Conservation (phyloP, 768 basidiomycete species). For the Gyrodon lividus region DNA sequence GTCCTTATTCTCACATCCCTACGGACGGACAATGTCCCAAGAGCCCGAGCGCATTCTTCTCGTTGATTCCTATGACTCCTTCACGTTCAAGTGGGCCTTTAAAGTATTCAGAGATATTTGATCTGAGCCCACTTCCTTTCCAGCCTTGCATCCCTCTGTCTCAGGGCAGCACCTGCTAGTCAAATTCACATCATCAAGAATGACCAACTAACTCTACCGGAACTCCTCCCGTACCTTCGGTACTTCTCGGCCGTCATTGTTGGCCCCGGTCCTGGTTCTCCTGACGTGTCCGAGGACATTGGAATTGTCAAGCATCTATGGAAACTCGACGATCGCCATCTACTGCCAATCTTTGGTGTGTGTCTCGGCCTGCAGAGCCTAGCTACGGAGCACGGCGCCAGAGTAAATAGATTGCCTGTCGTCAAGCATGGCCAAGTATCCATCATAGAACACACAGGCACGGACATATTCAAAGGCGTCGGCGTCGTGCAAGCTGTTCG, state of each 20-base stretch:
- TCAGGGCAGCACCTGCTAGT: slow-evolving; percentile 58
- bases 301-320: slow-evolving; percentile 72
- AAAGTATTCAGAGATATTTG: not conserved
- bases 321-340: slow-evolving; percentile 49
- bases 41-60: slow-evolving; percentile 56
- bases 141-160: slow-evolving; percentile 74
- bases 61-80: slow-evolving; percentile 85
- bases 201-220: slow-evolving; percentile 50
- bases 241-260: slow-evolving; percentile 70
- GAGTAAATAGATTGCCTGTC: slow-evolving; percentile 52
- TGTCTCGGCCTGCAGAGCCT: slow-evolving; percentile 83
- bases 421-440: slow-evolving; percentile 86
- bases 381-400: slow-evolving; percentile 60
- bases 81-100: slow-evolving; percentile 77
- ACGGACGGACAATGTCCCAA: slow-evolving; percentile 23
- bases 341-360: slow-evolving; percentile 79
- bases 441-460: slow-evolving; percentile 53
- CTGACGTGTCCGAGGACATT: slow-evolving; percentile 56
- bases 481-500: slow-evolving; percentile 60
- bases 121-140: slow-evolving; percentile 1
- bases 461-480: slow-evolving; percentile 61
- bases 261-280: slow-evolving; percentile 82
- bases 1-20: not conserved
- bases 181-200: slow-evolving; percentile 73
- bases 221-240: slow-evolving; percentile 51